Conservation (phyloP, 495 filamentous ascomycete genomes). For the Penicillium ucsense region DNA sequence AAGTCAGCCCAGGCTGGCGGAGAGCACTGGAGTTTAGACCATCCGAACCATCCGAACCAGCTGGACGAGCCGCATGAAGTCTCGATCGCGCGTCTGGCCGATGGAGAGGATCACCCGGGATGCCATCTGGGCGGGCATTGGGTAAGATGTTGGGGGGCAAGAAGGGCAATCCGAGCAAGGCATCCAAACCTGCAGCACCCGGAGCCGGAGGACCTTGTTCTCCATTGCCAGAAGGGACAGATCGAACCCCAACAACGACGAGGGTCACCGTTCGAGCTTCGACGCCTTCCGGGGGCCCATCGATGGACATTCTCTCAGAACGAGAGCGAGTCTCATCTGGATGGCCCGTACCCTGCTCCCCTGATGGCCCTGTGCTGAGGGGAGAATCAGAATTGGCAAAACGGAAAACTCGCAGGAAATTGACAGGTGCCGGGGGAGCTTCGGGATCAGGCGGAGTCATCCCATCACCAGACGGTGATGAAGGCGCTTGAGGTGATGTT, state of each 20-base stretch:
- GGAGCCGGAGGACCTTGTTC: slow-evolving; percentile 33
- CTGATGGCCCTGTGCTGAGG: slow-evolving; percentile 5
- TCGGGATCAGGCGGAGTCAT: slow-evolving; percentile 17
- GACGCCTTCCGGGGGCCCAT: slow-evolving; percentile 35
- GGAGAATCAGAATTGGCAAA: slow-evolving; percentile 43
- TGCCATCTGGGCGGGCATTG: slow-evolving; percentile 26
- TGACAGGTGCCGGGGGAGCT: slow-evolving; percentile 39
- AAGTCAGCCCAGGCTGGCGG: slow-evolving; percentile 27
- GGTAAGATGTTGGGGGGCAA: slow-evolving; percentile 44
- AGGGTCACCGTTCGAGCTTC: slow-evolving; percentile 58
- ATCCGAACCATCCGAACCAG: slow-evolving; percentile 41
- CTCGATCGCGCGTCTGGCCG: slow-evolving; percentile 38
- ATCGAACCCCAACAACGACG: slow-evolving; percentile 65
- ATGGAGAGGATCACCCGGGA: slow-evolving; percentile 19
- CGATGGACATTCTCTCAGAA: slow-evolving; percentile 27
- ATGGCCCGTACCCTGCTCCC: slow-evolving; percentile 12
- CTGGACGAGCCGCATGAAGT: slow-evolving; percentile 38
- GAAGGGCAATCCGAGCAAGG: slow-evolving; percentile 46
- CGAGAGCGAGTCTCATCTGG: slow-evolving; percentile 7
- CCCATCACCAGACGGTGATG: slow-evolving; percentile 22
- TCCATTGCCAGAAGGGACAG: slow-evolving; percentile 47
- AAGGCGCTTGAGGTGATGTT: slow-evolving; percentile 35
- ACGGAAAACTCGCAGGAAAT: slow-evolving; percentile 52
- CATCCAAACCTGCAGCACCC: slow-evolving; percentile 33
- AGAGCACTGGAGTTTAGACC: slow-evolving; percentile 39